Percentiles rank a stretch among this genome's conserved stretches.
Evolutionary conservation across 768 basidiomycete genomes (phyloP).

Genomic region (Tylopilus vinaceipallidus): DNA sequence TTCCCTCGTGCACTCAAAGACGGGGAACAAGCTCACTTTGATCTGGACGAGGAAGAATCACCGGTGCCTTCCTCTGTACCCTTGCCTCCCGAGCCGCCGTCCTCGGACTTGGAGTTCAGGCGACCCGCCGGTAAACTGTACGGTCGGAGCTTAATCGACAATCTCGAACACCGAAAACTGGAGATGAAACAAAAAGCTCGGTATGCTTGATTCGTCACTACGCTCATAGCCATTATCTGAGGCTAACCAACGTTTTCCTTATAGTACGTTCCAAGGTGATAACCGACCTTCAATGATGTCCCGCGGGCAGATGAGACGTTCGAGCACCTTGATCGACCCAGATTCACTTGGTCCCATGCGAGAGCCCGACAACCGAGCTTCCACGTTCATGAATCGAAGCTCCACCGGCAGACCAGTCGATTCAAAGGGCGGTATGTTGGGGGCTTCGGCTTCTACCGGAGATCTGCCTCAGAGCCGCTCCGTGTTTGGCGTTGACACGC

Average conservation of each 20-base stretch:
- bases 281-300: slow-evolving; percentile 93
- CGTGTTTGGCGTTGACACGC: slow-evolving; percentile 91
- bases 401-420: slow-evolving; percentile 67
- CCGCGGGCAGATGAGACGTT: slow-evolving; percentile 50
- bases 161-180: slow-evolving; percentile 79
- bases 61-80: slow-evolving; percentile 31
- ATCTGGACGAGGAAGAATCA: slow-evolving; percentile 38
- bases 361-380: slow-evolving; percentile 41
- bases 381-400: slow-evolving; percentile 43
- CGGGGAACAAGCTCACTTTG: slow-evolving; percentile 70
- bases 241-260: slow-evolving; percentile 6
- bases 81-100: slow-evolving; percentile 28
- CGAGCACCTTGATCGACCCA: slow-evolving; percentile 76
- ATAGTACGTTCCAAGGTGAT: slow-evolving; percentile 85
- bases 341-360: slow-evolving; percentile 53
- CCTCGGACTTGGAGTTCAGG: slow-evolving; percentile 32
- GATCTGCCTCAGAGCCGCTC: slow-evolving; percentile 54
- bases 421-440: slow-evolving; percentile 46
- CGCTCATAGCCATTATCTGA: background rate
- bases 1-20: slow-evolving; percentile 76
- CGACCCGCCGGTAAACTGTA: slow-evolving; percentile 82
- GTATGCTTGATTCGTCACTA: slow-evolving; percentile 46
- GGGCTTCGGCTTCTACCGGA: slow-evolving; percentile 31
- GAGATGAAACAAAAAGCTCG: slow-evolving; percentile 81
- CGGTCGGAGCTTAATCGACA: slow-evolving; percentile 88